phyloP scores from a whole-genome alignment of 2,329 filamentous ascomycete species.

The Ascomycota sp. region DNA sequence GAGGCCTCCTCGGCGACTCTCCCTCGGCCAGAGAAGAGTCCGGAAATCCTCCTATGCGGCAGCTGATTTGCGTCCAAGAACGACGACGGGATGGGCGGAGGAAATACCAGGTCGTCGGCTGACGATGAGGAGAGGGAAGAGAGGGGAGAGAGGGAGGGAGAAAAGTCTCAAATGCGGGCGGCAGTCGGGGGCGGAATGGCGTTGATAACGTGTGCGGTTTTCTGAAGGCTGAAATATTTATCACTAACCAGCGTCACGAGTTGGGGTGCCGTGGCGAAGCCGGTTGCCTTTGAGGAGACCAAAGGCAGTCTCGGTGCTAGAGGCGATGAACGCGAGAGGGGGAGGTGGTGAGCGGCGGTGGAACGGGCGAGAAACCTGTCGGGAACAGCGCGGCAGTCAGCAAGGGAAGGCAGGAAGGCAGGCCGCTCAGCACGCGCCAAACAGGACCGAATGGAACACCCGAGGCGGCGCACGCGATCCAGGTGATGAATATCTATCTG shows the following conservation, averaged over 20 bases:
- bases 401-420: too few relatives aligned
- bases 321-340: too few relatives aligned
- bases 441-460: too few relatives aligned
- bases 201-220: constrained; percentile 48
- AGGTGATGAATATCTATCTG: too few relatives aligned
- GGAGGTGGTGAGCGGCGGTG: too few relatives aligned
- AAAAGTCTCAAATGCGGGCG: too few relatives aligned
- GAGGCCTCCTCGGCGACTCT: constrained; percentile 99
- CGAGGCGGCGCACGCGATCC: too few relatives aligned
- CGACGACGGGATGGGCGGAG: constrained; percentile 26
- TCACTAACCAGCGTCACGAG: constrained; percentile 43
- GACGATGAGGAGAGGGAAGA: too few relatives aligned
- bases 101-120: constrained; percentile 29
- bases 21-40: constrained; percentile 99
- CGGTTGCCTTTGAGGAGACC: constrained; percentile 44
- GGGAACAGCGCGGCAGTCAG: too few relatives aligned
- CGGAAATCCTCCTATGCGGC: constrained; percentile 98
- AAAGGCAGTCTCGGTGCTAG: constrained; percentile 46
- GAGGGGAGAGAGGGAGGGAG: too few relatives aligned
- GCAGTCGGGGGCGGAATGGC: constrained; percentile 35
- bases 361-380: too few relatives aligned
- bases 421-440: too few relatives aligned
- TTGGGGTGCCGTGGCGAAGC: constrained; percentile 37
- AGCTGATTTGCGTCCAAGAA: constrained; percentile 54
- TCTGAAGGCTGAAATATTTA: constrained; percentile 49